Percentiles rank a stretch among this genome's conserved stretches.
Evolutionary conservation across 2,329 filamentous ascomycete genomes (phyloP).

Genomic region (Plenodomus tracheiphilus): DNA sequence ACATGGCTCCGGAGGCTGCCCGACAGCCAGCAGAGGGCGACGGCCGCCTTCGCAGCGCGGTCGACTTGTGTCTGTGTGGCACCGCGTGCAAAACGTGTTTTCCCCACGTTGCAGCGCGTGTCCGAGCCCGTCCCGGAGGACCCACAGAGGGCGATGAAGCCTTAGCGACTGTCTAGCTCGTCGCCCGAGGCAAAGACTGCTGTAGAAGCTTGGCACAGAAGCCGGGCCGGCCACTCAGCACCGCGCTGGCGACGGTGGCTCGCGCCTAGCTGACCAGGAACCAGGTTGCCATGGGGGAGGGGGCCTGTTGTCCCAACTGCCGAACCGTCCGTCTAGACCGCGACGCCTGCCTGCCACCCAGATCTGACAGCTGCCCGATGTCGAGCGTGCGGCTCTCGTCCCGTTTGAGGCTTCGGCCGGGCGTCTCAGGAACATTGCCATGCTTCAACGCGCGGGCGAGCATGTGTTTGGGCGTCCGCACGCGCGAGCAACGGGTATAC

Average conservation of each 20-base stretch:
- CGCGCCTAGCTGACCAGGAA: constrained; percentile 17
- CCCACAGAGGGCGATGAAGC: constrained; percentile 21
- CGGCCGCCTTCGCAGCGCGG: constrained; percentile 19
- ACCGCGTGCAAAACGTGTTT: constrained; percentile 30
- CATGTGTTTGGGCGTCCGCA: constrained; percentile 10
- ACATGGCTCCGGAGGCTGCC: constrained; percentile 13
- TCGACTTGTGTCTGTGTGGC: constrained; percentile 22
- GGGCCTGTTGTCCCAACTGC: constrained; percentile 23
- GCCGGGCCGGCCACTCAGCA: constrained; percentile 7
- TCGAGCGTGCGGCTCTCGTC: constrained; percentile 18
- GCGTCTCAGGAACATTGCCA: constrained; percentile 16
- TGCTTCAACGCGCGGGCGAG: constrained; percentile 15
- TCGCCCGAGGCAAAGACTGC: constrained; percentile 10
- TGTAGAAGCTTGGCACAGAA: constrained; percentile 17
- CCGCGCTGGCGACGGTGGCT: constrained; percentile 2
- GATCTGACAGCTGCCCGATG: constrained; percentile 15
- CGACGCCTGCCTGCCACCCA: neutral
- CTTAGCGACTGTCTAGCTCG: constrained; percentile 27
- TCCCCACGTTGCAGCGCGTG: constrained; percentile 40
- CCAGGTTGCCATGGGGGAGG: constrained; percentile 14
- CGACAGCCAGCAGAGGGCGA: constrained; percentile 6
- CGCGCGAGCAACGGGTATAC: constrained; percentile 19
- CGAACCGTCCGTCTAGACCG: constrained; percentile 28
- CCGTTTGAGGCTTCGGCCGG: constrained; percentile 20
- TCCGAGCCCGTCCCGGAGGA: constrained; percentile 28